phyloP scores from a whole-genome alignment of 768 basidiomycete species.

The Lyophyllum semitale region DNA sequence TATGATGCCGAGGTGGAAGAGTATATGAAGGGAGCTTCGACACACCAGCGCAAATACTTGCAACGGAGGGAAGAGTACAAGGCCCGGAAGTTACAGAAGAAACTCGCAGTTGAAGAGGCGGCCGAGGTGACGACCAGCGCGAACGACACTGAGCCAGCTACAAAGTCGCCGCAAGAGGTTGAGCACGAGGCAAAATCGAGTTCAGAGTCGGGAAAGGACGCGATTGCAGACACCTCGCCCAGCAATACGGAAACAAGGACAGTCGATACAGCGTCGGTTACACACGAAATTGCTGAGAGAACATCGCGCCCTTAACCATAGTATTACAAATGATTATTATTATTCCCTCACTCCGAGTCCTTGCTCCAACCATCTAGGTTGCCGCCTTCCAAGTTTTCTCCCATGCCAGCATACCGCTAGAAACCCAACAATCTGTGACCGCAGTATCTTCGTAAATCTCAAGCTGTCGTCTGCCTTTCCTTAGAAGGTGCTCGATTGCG shows the following conservation, averaged over 20 bases:
- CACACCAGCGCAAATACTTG: constrained; percentile 21
- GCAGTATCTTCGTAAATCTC: constrained; percentile 67
- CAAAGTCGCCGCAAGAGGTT: not conserved
- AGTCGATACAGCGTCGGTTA: not conserved
- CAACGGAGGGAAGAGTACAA: constrained; percentile 15
- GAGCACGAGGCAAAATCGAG: not conserved
- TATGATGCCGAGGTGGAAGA: constrained; percentile 28
- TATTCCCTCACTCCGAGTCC: not conserved
- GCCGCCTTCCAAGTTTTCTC: constrained; percentile 30
- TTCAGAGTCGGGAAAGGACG: not conserved
- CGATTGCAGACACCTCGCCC: not conserved
- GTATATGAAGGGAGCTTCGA: constrained; percentile 23
- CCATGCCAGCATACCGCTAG: constrained; percentile 72
- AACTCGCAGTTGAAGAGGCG: constrained; percentile 14
- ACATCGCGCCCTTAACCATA: not conserved
- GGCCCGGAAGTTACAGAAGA: constrained; percentile 11
- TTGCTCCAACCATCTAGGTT: not conserved
- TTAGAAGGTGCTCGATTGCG: constrained; percentile 75
- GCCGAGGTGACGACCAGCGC: not conserved
- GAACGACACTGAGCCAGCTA: not conserved
- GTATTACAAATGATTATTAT: not conserved
- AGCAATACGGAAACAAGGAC: not conserved
- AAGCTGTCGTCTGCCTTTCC: constrained; percentile 65
- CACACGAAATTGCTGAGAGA: not conserved
- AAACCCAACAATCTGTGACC: constrained; percentile 78